Percentiles rank a stretch among this genome's conserved stretches.
Evolutionary conservation across 2,329 filamentous ascomycete species (phyloP).

Genomic region (Scopulariopsis brevicaulis): DNA sequence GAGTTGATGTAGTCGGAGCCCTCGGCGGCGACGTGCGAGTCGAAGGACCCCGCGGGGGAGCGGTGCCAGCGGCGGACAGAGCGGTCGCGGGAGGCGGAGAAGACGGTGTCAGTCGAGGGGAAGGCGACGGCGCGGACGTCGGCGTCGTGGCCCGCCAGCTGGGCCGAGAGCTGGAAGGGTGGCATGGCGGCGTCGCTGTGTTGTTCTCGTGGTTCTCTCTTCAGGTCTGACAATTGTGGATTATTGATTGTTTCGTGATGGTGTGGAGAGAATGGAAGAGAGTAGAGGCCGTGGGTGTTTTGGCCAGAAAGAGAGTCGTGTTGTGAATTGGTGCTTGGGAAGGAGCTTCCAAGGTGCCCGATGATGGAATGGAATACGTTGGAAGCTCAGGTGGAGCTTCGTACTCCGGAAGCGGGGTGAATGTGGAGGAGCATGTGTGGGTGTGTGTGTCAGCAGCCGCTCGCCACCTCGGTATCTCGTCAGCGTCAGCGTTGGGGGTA

Average conservation of each 20-base stretch:
- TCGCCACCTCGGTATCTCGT: background rate
- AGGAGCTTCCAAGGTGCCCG: background rate
- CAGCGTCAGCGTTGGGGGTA: too few species aligned
- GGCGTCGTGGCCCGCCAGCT: conserved; percentile 79
- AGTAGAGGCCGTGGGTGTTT: background rate
- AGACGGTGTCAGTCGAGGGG: conserved; percentile 56
- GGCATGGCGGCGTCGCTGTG: background rate
- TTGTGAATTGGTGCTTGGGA: background rate
- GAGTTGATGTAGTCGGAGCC: conserved; percentile 83
- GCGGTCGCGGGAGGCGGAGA: conserved; percentile 85
- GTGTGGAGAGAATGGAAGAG: background rate
- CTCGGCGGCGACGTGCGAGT: conserved; percentile 67
- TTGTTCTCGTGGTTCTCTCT: background rate
- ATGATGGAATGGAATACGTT: background rate
- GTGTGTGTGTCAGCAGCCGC: background rate
- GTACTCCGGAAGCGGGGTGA: background rate
- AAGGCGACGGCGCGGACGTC: conserved; percentile 87
- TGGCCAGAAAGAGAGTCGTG: background rate
- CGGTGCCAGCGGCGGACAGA: conserved; percentile 81
- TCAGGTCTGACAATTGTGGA: background rate
- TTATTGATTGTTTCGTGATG: background rate
- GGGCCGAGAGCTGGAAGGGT: conserved; percentile 84
- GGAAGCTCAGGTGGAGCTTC: background rate
- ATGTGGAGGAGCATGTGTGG: background rate
- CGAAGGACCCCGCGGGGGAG: conserved; percentile 49